Conservation (phyloP, 768 basidiomycete genomes). For the Sporobolomyces roseus region DNA sequence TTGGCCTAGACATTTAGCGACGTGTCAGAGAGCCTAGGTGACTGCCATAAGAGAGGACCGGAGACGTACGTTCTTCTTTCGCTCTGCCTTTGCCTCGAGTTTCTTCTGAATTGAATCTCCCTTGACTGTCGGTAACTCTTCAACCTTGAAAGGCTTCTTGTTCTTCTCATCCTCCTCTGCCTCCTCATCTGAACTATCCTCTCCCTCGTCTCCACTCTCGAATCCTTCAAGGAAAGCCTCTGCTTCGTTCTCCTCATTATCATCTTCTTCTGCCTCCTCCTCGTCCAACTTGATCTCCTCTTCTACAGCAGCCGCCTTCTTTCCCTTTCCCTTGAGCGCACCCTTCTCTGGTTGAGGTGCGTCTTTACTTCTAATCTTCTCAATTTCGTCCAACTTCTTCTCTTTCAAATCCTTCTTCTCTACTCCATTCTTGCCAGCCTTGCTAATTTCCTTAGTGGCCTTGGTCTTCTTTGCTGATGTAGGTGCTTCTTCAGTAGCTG, state of each 20-base stretch:
- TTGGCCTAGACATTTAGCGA: conserved; percentile 47
- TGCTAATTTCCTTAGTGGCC: conserved; percentile 6
- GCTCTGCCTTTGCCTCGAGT: conserved; percentile 34
- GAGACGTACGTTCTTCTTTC: conserved; percentile 33
- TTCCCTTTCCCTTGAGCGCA: conserved; percentile 55
- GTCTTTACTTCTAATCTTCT: conserved; percentile 61
- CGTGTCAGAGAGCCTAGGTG: fast-evolving
- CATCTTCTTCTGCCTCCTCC: conserved; percentile 43
- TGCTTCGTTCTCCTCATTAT: conserved; percentile 44
- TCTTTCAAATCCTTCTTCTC: conserved; percentile 31
- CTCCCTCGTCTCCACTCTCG: conserved; percentile 47
- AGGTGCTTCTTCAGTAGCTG: background rate
- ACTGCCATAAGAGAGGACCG: too few species aligned
- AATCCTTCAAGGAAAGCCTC: conserved; percentile 40
- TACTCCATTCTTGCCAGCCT: conserved; percentile 33
- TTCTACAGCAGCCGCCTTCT: conserved; percentile 41
- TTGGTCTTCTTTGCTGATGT: conserved; percentile 10
- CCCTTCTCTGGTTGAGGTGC: conserved; percentile 73
- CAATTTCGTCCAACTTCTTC: conserved; percentile 45
- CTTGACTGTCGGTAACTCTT: conserved; percentile 37
- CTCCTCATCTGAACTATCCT: conserved; percentile 47
- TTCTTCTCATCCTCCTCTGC: conserved; percentile 25
- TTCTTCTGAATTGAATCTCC: conserved; percentile 39
- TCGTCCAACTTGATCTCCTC: conserved; percentile 44
- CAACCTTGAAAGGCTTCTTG: conserved; percentile 16